Base-by-base conservation (phyloP, 495 filamentous ascomycete species). In the Hyaloscypha hepaticicola region DNA sequence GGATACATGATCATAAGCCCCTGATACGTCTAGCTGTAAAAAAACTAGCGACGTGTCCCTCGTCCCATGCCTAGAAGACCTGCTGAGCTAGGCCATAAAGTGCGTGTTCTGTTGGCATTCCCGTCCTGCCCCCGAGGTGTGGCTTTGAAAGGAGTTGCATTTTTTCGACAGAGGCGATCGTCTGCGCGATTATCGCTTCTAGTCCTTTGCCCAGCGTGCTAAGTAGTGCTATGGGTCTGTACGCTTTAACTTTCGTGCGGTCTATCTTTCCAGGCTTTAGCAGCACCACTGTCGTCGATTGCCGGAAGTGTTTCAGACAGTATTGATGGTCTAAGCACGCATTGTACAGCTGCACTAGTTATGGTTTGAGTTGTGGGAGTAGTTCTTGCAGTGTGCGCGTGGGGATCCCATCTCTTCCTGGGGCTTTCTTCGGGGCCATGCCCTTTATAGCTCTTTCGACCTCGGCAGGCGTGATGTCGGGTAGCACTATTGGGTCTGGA, bases 181-280 rank as follows among this genome's bases (percentile, higher is more conserved):
- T 51, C 4, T 25, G 53, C 4, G 73, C 65, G 12, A 76, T 58
- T 3, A 78, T 45, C 1, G 63, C 22, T 51, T 78, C 70, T 9
- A 76, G 56, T 14, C 69, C 26, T 51, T 79, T 79, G 0, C 71
- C 72, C 5, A 79, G 34, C 1, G 72, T 76, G 45, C 75, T 74
- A 0, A 75, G 69, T 0, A 79, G 64, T 0, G 74, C 74, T 27
- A 79, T 72, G 0, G 70, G 70, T 8, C 75, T 58, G 61, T 74
- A 79, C 4, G 69, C 52, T 49, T 74, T 76, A 0, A 73, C 66
- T 5, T 61, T 21, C 1, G 66, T 65, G 55, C 76, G 77, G 63
- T 76, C 66, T 1, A 58, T 27, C 33, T 73, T 71, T 0, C 66
- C 70, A 8, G 50, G 61, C 34, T 79, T 80, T 11, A 71, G 66